Evolutionary conservation across 2,329 filamentous ascomycete genomes (phyloP).

Genomic region (Thelonectria olida): DNA sequence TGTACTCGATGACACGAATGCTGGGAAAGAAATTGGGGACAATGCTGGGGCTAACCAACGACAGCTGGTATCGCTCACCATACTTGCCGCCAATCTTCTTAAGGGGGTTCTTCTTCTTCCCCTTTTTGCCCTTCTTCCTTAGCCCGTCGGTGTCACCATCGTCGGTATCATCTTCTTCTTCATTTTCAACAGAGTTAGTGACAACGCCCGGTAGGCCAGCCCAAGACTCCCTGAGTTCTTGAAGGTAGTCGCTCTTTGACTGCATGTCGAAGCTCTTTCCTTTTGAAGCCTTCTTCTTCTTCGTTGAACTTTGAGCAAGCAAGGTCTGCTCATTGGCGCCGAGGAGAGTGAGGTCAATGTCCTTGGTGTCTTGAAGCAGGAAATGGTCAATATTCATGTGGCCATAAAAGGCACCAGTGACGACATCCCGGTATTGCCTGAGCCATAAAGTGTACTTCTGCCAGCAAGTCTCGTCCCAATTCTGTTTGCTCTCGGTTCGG

Average conservation of each 20-base stretch:
- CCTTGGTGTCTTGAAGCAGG: conserved; percentile 84
- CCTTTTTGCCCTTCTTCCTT: conserved; percentile 48
- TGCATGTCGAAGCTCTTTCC: conserved; percentile 64
- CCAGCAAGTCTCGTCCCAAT: conserved; percentile 98
- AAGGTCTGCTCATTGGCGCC: conserved; percentile 44
- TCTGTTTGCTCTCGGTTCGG: conserved; percentile 81
- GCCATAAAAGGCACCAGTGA: conserved; percentile 82
- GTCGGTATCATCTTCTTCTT: conserved; percentile 24
- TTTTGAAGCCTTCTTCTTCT: conserved; percentile 28
- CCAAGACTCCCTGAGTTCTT: conserved; percentile 82
- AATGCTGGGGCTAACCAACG: conserved; percentile 84
- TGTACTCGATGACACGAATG: conserved; percentile 92
- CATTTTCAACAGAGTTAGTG: conserved; percentile 30
- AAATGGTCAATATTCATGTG: conserved; percentile 99
- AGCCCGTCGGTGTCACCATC: conserved; percentile 31
- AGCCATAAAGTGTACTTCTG: conserved; percentile 96
- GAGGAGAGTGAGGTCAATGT: conserved; percentile 71
- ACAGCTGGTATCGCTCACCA: conserved; percentile 85
- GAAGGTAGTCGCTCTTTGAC: conserved; percentile 76
- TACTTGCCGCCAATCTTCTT: conserved; percentile 78
- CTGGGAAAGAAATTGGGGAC: conserved; percentile 94
- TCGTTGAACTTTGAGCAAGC: conserved; percentile 43
- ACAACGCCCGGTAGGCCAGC: conserved; percentile 72
- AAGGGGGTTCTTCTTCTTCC: conserved; percentile 58
- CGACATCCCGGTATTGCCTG: conserved; percentile 88